Conservation (phyloP, 495 filamentous ascomycete species). For the Hypoxylon fuscum region DNA sequence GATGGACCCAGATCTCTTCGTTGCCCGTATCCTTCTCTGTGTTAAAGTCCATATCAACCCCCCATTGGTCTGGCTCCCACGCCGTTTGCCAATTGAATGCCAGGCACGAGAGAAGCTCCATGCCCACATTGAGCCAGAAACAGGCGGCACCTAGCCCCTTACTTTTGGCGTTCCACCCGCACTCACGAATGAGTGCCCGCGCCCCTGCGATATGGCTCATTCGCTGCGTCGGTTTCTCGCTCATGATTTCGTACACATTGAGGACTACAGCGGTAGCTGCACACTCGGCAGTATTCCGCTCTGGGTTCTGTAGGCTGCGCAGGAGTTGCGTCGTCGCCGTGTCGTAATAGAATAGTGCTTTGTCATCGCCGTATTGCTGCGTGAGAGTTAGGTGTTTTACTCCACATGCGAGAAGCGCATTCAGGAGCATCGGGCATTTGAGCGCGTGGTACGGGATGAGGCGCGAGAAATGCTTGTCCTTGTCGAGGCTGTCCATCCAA, state of each 20-base stretch:
- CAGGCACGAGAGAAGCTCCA: slow-evolving; percentile 89
- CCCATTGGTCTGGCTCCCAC: slow-evolving; percentile 94
- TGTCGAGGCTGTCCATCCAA: slow-evolving; percentile 95
- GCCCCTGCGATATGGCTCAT: slow-evolving; percentile 91
- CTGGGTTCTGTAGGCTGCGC: slow-evolving; percentile 77
- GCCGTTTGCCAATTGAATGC: slow-evolving; percentile 87
- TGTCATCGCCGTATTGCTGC: slow-evolving; percentile 78
- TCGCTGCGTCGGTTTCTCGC: slow-evolving; percentile 72
- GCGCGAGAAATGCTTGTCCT: slow-evolving; percentile 87
- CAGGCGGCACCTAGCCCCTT: slow-evolving; percentile 85
- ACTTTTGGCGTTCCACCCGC: slow-evolving; percentile 84
- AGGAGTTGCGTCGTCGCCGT: slow-evolving; percentile 79
- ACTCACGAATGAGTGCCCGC: slow-evolving; percentile 88
- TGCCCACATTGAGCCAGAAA: slow-evolving; percentile 92
- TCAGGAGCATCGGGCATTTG: slow-evolving; percentile 87
- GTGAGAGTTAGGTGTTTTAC: slow-evolving; percentile 79
- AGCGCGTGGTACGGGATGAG: slow-evolving; percentile 83
- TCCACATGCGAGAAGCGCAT: slow-evolving; percentile 90
- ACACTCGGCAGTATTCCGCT: slow-evolving; percentile 84
- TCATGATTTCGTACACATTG: slow-evolving; percentile 94
- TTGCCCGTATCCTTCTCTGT: slow-evolving; percentile 51
- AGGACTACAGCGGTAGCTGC: slow-evolving; percentile 89
- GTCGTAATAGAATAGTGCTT: slow-evolving; percentile 83
- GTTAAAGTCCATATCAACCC: slow-evolving; percentile 80
- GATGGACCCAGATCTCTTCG: slow-evolving; percentile 91